Base-by-base conservation (phyloP, 805 yeast genomes). In the Yarrowia phangngaensis region DNA sequence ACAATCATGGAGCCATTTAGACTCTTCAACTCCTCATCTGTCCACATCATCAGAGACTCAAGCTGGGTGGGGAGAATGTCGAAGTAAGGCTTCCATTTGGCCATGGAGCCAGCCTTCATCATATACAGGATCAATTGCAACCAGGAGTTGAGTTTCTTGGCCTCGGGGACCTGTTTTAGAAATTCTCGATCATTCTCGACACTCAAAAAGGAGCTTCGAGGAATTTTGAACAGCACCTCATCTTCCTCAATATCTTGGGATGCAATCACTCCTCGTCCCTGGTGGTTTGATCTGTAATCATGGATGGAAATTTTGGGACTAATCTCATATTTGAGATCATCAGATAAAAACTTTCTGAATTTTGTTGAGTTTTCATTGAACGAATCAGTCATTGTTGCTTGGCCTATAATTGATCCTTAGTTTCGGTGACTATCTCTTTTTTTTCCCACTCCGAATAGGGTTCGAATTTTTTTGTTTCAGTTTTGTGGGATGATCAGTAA, bases 211-310 rank as follows among this genome's bases (percentile, higher is more conserved):
- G 74, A 63, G 2, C 61, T 58, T 49, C 84, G 67, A 0, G 96
- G 90, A 20, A 92, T 72, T 29, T 75, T 70, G 62, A 89, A 86
- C 13, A 90, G 64, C 1, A 69, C 69, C 51, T 86, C 94, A 49
- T 75, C 88, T 38, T 68, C 64, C 3, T 59, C 60, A 15, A 90
- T 83, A 54, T 78, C 79, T 28, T 74, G 74, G 0, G 55, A 51
- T 2, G 96, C 94, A 4, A 80, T 60, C 7, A 90, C 61, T 4
- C 89, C 95, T 23, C 97, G 70, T 8, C 97, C 97, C 62, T 85
- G 87, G 30, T 72, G 66, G 7, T 62, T 55, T 2, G 55, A 51
- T 33, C 95, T 68, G 28, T 76, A 69, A 64, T 90, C 95, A 6
- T 68, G 70, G 4, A 90, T 68, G 12, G 60, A 56, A 13, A 89